These are phyloP conservation scores for Mrakiaceae sp. DNA, from an alignment of 1,284 basidiomycete genomes.

Conservation along the genomic window DNA sequence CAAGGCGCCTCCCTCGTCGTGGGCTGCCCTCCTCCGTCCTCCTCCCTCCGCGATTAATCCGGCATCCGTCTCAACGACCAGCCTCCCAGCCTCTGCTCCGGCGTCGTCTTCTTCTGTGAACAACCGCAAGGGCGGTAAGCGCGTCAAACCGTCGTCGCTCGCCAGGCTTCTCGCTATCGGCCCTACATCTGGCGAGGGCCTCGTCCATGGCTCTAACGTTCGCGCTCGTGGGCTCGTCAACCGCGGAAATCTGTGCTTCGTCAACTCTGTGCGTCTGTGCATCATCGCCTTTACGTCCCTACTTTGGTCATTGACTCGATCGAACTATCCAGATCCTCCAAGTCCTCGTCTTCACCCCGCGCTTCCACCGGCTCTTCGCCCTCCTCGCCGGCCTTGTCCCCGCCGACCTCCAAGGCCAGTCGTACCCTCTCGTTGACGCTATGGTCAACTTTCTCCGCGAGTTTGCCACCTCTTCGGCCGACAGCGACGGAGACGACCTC, in stretches of 20 bases:
- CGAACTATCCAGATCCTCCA: slow-evolving; percentile 51
- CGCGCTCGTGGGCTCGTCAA: slow-evolving; percentile 76
- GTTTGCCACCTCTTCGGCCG: slow-evolving; percentile 38
- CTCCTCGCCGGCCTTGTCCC: slow-evolving; percentile 51
- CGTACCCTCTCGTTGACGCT: slow-evolving; percentile 70
- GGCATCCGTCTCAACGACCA: slow-evolving; percentile 18
- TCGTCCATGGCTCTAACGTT: background rate
- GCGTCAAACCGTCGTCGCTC: slow-evolving; percentile 2
- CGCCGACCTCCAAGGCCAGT: slow-evolving; percentile 39
- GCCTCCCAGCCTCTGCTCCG: slow-evolving; percentile 17
- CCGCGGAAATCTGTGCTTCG: slow-evolving; percentile 95
- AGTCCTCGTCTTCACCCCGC: slow-evolving; percentile 75
- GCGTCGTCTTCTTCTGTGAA: background rate
- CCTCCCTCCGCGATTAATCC: slow-evolving; percentile 6
- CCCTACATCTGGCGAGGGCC: slow-evolving; percentile 1
- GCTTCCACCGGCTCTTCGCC: slow-evolving; percentile 69
- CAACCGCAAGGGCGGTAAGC: background rate
- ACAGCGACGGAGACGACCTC: background rate
- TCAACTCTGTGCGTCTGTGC: slow-evolving; percentile 54
- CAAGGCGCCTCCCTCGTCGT: slow-evolving; percentile 43
- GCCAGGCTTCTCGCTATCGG: slow-evolving; percentile 7
- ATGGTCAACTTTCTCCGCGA: slow-evolving; percentile 70
- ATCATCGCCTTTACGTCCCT: background rate
- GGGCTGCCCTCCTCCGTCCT: slow-evolving; percentile 57
- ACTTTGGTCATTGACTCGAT: background rate